Evolutionary conservation across 179 eudicot species (phyloP).

Genomic region (Corrigiola litoralis): DNA sequence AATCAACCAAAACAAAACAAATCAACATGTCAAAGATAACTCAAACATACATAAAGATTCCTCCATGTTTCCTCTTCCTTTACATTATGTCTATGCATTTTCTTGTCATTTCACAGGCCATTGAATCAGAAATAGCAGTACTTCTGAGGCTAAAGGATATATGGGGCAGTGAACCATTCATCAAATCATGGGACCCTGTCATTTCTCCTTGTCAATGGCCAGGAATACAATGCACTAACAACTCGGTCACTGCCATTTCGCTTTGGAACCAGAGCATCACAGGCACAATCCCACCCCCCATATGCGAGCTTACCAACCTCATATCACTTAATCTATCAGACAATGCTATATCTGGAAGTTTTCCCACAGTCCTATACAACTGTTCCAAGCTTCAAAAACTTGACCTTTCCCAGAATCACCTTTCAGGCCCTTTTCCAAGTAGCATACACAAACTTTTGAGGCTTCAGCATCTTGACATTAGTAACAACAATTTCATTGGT

Average conservation of each 20-base stretch:
- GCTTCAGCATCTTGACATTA: conserved; percentile 40
- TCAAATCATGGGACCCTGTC: conserved; percentile 44
- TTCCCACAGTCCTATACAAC: conserved; percentile 48
- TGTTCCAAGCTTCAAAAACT: conserved; percentile 44
- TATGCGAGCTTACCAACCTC: conserved; percentile 52
- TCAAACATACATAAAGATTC: no score
- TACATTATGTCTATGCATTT: conserved; percentile 19
- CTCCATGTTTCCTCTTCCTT: conserved; percentile 12
- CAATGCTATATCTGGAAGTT: conserved; percentile 39
- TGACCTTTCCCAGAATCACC: conserved; percentile 42
- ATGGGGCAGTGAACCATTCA: conserved; percentile 41
- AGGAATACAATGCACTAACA: conserved; percentile 46
- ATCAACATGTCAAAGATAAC: no score
- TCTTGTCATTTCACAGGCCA: conserved; percentile 28
- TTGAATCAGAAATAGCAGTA: conserved; percentile 20
- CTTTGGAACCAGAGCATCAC: conserved; percentile 25
- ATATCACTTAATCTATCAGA: conserved; percentile 37
- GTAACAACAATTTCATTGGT: conserved; percentile 64
- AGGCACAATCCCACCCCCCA: conserved; percentile 38
- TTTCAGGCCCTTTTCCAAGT: conserved; percentile 56
- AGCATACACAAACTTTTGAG: conserved; percentile 38
- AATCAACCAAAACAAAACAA: no score
- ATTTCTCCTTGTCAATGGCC: conserved; percentile 59
- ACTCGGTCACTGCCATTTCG: conserved; percentile 35
- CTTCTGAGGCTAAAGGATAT: conserved; percentile 44